Evolutionary conservation across 2,329 filamentous ascomycete species (phyloP), one percentile per base, ranked within the genome.

Genomic region (Clonostachys byssicola): DNA sequence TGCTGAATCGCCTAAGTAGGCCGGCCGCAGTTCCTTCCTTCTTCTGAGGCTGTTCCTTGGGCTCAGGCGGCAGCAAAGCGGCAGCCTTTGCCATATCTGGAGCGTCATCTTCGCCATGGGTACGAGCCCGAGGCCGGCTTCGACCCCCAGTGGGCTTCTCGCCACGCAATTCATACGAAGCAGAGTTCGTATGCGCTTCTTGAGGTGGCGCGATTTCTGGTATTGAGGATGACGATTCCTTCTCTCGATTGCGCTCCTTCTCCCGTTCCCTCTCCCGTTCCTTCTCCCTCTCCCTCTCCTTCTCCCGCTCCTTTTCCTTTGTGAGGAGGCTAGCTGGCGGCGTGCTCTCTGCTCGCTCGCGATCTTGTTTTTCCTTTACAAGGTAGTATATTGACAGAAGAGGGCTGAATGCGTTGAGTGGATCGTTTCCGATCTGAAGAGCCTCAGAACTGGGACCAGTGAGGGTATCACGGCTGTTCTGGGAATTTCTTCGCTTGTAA

Each of bases 371-470:
- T 71, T 99, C 94, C 55, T 83, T 86, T n/a, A 96, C 94, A 4
- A 99, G 79, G 59, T 95, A 95, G 66, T 99, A 99, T 13, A 99
- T 86, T 2, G 94, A 97, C 8, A 97, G 76, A 13, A 97, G 74
- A 8, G 94, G 94, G 57, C 88, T 92, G 64, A 89, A 99, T 5
- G 94, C 94, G 64, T 97, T 97, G 49, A 95, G 72, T 1, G 94
- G 92, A 60, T 99, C 94, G 48, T 80, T 81, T 12, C 91, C 91
- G 34, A 92, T 71, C 54, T 89, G 84, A 16, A 97, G 75, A 5
- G 87, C 88, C 64, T 99, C 94, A 2, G 84, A 81, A 45, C 92
- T 97, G n/a, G 89, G 86, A 2, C 85, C 86, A 6, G 78, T 82
- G 52, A 99, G 72, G 4, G 91, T 96, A 61, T 97, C 94, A 54